Evolutionary conservation across 116 monocot genomes (phyloP), one percentile per base, ranked within the genome.

Genomic region (Cymodocea nodosa): DNA sequence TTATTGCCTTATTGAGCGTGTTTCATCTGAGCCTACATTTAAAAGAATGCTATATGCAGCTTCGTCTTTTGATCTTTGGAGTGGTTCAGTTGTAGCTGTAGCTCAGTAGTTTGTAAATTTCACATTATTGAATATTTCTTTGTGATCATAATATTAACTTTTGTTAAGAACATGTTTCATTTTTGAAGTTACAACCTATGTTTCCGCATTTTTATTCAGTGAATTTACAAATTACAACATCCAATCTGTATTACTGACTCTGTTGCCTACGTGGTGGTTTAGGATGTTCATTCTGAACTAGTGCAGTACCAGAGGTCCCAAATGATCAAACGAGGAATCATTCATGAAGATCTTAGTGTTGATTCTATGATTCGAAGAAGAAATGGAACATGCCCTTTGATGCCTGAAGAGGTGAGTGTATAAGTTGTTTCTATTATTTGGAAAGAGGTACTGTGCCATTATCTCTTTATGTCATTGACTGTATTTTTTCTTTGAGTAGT

Each of bases 271-370:
- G 0, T 40, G 44, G 15, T 74, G 15, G 49, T 74, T 50, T 76
- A 95, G 95, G 95, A 95, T 83, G 76, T 95, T 54, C 95, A 95
- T 51, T 81, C 81, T 79, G 87, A 90, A 76, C 90, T 95, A 22
- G 83, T 95, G 77, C 95, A 95, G 60, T 83, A 85, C 68, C 76
- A 68, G 77, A 82, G 95, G 78, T 77, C 73, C 37, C 81, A 90
- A 62, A 81, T 95, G 87, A 95, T 95, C 49, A 81, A 85, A 68
- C 80, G 56, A 4, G 78, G 86, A 15, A 76, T 78, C 69, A 36
- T 95, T 72, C 78, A 74, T 71, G 95, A 85, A 77, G 65, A 83
- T 35, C 75, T 90, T 19, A 81, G 35, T 64, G 61, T 95, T 73
- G 90, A 95, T 76, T 95, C 95, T 12, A 24, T 75, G 20, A 62